Conservation (phyloP, 2,329 filamentous ascomycete genomes). For the Stagonosporopsis tanaceti region DNA sequence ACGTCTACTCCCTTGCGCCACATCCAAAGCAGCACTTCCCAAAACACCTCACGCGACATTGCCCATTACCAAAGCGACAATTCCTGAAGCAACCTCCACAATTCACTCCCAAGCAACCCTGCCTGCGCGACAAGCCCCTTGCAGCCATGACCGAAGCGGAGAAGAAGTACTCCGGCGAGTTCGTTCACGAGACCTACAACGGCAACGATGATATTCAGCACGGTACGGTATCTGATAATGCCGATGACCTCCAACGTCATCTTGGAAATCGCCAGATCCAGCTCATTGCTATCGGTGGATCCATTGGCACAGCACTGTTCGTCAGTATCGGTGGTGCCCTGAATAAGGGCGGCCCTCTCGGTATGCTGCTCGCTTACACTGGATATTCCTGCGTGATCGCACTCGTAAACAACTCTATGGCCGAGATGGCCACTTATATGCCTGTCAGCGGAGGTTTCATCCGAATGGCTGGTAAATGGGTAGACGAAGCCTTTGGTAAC, state of each 20-base stretch:
- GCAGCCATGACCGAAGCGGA: conserved; percentile 41
- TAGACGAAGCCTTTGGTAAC: conserved; percentile 12
- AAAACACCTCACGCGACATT: conserved; percentile 16
- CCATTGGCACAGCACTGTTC: conserved; percentile 61
- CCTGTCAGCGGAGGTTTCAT: conserved; percentile 71
- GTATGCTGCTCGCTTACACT: conserved; percentile 66
- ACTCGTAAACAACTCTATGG: conserved; percentile 70
- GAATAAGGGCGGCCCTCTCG: conserved; percentile 59
- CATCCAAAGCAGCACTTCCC: conserved; percentile 23
- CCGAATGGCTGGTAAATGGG: conserved; percentile 54
- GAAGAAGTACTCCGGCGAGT: conserved; percentile 45
- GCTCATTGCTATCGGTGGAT: conserved; percentile 52
- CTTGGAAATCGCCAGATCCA: conserved; percentile 53
- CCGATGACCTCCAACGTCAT: conserved; percentile 50
- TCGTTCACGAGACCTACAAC: conserved; percentile 35
- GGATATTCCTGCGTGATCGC: conserved; percentile 65
- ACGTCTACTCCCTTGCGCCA: conserved; percentile 23
- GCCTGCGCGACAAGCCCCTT: conserved; percentile 30
- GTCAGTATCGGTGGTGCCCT: conserved; percentile 68
- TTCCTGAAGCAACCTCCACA: conserved; percentile 14
- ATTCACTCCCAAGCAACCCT: conserved; percentile 17
- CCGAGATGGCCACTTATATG: conserved; percentile 70
- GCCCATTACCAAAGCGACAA: conserved; percentile 17
- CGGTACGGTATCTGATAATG: conserved; percentile 43
- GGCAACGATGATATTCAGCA: conserved; percentile 36